phyloP scores from a whole-genome alignment of 257 asterid species.

The Linderniella brevidens region DNA sequence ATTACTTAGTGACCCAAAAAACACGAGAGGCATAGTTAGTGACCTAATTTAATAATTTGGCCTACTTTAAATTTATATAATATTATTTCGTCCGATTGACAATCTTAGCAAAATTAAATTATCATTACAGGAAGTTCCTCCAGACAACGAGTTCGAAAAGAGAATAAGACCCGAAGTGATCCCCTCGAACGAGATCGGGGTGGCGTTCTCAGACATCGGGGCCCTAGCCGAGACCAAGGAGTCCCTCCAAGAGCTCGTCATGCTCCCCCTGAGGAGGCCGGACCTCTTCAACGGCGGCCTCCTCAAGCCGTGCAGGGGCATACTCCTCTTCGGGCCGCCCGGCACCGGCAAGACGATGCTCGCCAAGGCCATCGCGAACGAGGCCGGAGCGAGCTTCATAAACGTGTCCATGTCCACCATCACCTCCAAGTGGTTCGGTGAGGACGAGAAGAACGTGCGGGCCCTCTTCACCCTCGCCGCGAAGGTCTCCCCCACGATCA shows the following conservation, averaged over 20 bases:
- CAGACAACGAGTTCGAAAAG: constrained; percentile 92
- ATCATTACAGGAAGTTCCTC: constrained; percentile 56
- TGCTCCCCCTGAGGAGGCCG: constrained; percentile 97
- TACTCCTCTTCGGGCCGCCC: constrained; percentile 94
- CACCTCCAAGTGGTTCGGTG: constrained; percentile 98
- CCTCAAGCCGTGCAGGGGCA: constrained; percentile 94
- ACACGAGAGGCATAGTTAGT: no score
- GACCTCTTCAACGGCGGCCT: constrained; percentile 95
- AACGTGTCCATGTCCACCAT: constrained; percentile 95
- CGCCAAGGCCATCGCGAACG: constrained; percentile 96
- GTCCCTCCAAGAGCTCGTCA: constrained; percentile 93
- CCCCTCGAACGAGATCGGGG: constrained; percentile 81
- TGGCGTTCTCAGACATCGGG: constrained; percentile 79
- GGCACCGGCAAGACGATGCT: constrained; percentile 99
- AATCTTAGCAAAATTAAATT: no score
- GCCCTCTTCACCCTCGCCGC: constrained; percentile 97
- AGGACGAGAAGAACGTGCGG: constrained; percentile 89
- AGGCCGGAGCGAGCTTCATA: constrained; percentile 97
- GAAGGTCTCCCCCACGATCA: constrained; percentile 85
- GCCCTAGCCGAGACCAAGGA: constrained; percentile 77
- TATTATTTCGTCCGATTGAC: no score
- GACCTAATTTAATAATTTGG: no score
- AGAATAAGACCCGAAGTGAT: constrained; percentile 94
- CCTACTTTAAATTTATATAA: no score
- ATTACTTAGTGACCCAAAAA: no score